These are phyloP conservation scores for Neofusicoccum laricinum DNA, from an alignment of 2,329 filamentous ascomycete species.

Conservation along the genomic window DNA sequence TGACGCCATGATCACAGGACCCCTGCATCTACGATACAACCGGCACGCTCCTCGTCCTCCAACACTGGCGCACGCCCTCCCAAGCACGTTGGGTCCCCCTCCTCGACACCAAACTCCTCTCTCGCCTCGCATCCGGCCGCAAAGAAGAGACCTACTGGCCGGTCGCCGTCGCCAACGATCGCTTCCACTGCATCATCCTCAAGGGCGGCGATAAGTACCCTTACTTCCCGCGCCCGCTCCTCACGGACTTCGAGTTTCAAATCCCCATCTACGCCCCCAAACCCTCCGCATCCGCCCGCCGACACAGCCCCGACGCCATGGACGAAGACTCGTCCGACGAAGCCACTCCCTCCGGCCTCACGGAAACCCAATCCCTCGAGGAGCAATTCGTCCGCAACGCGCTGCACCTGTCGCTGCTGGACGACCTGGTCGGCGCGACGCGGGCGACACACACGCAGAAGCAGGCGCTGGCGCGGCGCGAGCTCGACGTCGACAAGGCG, in stretches of 20 bases:
- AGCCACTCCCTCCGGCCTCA: constrained; percentile 16
- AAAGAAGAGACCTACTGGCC: constrained; percentile 94
- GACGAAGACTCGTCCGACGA: constrained; percentile 31
- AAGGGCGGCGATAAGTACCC: constrained; percentile 92
- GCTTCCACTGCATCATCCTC: constrained; percentile 98
- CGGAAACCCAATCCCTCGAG: constrained; percentile 66
- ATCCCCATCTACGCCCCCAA: constrained; percentile 64
- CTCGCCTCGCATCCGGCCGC: constrained; percentile 76
- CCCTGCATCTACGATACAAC: constrained; percentile 95
- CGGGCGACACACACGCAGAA: constrained; percentile 64
- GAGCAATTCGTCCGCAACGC: constrained; percentile 76
- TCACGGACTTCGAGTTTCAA: constrained; percentile 90
- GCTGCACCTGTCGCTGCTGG: constrained; percentile 69
- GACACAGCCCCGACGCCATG: constrained; percentile 30
- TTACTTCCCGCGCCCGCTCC: constrained; percentile 84
- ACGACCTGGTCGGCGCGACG: constrained; percentile 69
- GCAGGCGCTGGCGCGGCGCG: constrained; percentile 64
- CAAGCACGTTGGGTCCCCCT: constrained; percentile 90
- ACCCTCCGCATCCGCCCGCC: constrained; percentile 38
- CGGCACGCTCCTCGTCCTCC: constrained; percentile 79
- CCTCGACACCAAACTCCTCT: constrained; percentile 80
- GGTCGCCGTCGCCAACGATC: constrained; percentile 84
- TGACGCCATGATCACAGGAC: constrained; percentile 54
- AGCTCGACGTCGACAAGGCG: constrained; percentile 85
- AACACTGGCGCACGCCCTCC: constrained; percentile 85